These are phyloP conservation scores for Pseudozyma pruni DNA, from an alignment of 1,284 basidiomycete species.

Conservation along the genomic window DNA sequence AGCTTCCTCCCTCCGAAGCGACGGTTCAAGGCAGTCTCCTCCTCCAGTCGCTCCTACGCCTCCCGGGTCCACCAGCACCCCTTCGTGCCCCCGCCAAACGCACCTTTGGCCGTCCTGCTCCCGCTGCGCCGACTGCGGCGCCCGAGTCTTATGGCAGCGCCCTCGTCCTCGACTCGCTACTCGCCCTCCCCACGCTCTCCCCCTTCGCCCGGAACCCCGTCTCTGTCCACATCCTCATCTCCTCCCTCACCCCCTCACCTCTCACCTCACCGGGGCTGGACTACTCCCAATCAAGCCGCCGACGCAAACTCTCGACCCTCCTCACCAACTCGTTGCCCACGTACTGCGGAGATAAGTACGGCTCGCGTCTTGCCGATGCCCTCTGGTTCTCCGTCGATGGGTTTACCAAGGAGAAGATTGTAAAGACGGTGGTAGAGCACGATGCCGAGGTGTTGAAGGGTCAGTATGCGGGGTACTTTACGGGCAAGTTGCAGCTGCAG, in stretches of 20 bases:
- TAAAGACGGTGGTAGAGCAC: conserved; percentile 24
- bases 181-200: conserved; percentile 38
- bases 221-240: conserved; percentile 43
- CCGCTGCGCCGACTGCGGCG: neutral
- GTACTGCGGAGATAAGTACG: conserved; percentile 59
- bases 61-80: conserved; percentile 42
- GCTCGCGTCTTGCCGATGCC: conserved; percentile 61
- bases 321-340: conserved; percentile 35
- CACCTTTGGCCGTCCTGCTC: conserved; percentile 20
- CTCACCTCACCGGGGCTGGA: conserved; percentile 1
- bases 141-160: conserved; percentile 16
- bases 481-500: conserved; percentile 55
- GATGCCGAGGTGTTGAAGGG: conserved; percentile 47
- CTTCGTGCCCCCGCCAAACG: conserved; percentile 27
- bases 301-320: conserved; percentile 27
- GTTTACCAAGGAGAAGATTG: conserved; percentile 50
- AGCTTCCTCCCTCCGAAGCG: conserved; percentile 8
- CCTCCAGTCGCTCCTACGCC: conserved; percentile 51
- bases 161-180: conserved; percentile 45
- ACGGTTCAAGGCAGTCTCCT: conserved; percentile 61
- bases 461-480: conserved; percentile 59
- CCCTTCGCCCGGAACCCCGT: conserved; percentile 34
- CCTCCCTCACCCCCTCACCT: conserved; percentile 24
- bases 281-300: conserved; percentile 20
- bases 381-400: conserved; percentile 58